phyloP scores from a whole-genome alignment of 352 stramenopile species.

The Phytopythium mirpurense region DNA sequence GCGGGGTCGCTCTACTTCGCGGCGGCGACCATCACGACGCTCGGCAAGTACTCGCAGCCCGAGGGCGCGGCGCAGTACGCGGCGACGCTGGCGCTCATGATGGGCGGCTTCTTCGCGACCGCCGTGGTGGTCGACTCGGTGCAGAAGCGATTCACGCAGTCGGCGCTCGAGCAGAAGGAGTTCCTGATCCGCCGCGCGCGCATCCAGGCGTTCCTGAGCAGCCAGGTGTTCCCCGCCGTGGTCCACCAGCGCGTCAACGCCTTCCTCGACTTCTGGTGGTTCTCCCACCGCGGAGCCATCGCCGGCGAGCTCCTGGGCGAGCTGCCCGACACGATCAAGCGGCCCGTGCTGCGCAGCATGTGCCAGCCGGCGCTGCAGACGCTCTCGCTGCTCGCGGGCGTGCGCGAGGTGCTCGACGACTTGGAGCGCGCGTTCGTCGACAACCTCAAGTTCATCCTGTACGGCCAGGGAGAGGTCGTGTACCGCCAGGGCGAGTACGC shows the following conservation, averaged over 20 bases:
- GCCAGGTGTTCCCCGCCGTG: slow-evolving; percentile 27
- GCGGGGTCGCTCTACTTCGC: slow-evolving; percentile 34
- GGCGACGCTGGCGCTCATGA: slow-evolving; percentile 35
- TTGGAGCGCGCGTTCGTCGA: slow-evolving; percentile 45
- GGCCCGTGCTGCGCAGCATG: slow-evolving; percentile 44
- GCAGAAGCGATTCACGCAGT: slow-evolving; percentile 42
- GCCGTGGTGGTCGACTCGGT: slow-evolving; percentile 31
- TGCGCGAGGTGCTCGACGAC: slow-evolving; percentile 26
- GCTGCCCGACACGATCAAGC: slow-evolving; percentile 46
- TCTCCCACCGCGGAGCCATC: slow-evolving; percentile 43
- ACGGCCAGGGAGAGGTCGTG: slow-evolving; percentile 58
- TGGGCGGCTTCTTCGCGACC: slow-evolving; percentile 34
- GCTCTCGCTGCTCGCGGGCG: slow-evolving; percentile 27
- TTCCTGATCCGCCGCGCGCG: slow-evolving; percentile 45
- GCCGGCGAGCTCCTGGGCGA: slow-evolving; percentile 41
- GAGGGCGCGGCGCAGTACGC: slow-evolving; percentile 21
- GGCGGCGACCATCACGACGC: slow-evolving; percentile 33
- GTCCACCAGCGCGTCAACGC: slow-evolving; percentile 51
- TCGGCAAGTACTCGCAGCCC: slow-evolving; percentile 40
- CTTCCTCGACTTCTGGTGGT: slow-evolving; percentile 74
- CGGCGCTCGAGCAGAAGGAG: slow-evolving; percentile 53
- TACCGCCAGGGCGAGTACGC: slow-evolving; percentile 58
- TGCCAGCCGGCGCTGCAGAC: slow-evolving; percentile 42
- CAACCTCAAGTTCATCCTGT: slow-evolving; percentile 46
- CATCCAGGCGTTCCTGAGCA: slow-evolving; percentile 50